Conservation (phyloP, 768 basidiomycete genomes). For the Dioszegia crocea region DNA sequence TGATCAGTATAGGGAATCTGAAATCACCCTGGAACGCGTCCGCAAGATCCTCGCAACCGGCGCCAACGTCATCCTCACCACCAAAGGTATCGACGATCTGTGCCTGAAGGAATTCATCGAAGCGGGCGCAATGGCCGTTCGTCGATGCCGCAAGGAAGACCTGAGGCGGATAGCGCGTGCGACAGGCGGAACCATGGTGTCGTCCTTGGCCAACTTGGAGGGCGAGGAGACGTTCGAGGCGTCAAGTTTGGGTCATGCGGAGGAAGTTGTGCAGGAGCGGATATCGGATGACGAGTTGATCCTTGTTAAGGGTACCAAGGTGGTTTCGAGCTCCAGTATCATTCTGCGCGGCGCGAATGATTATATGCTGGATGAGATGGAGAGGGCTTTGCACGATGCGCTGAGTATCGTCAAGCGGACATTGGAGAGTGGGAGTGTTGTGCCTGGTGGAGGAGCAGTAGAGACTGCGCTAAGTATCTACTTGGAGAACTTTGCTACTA, state of each 20-base stretch:
- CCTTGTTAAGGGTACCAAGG: constrained; percentile 94
- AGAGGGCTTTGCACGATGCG: constrained; percentile 89
- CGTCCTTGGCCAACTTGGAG: constrained; percentile 89
- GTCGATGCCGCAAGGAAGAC: constrained; percentile 96
- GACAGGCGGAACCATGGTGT: constrained; percentile 88
- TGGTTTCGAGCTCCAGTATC: constrained; percentile 87
- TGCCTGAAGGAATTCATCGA: constrained; percentile 98
- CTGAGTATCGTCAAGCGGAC: constrained; percentile 94
- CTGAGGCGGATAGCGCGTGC: constrained; percentile 94
- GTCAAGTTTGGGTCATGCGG: constrained; percentile 81
- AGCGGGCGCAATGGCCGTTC: constrained; percentile 97
- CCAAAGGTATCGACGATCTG: constrained; percentile 97
- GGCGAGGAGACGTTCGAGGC: constrained; percentile 97
- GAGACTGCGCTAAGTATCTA: constrained; percentile 96
- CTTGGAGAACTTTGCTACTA: constrained; percentile 97
- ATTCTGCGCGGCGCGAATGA: constrained; percentile 96
- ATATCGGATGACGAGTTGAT: constrained; percentile 99
- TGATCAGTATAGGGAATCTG: constrained; percentile 62
- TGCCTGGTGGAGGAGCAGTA: constrained; percentile 95
- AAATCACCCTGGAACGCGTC: constrained; percentile 91
- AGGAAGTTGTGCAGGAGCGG: constrained; percentile 93
- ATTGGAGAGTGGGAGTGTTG: constrained; percentile 88
- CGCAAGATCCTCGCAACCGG: constrained; percentile 93
- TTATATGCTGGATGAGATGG: constrained; percentile 99
- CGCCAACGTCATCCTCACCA: constrained; percentile 93